Evolutionary conservation across 2,329 filamentous ascomycete genomes (phyloP), one percentile per base, ranked within the genome.

Genomic region (Lachnellula cervina): DNA sequence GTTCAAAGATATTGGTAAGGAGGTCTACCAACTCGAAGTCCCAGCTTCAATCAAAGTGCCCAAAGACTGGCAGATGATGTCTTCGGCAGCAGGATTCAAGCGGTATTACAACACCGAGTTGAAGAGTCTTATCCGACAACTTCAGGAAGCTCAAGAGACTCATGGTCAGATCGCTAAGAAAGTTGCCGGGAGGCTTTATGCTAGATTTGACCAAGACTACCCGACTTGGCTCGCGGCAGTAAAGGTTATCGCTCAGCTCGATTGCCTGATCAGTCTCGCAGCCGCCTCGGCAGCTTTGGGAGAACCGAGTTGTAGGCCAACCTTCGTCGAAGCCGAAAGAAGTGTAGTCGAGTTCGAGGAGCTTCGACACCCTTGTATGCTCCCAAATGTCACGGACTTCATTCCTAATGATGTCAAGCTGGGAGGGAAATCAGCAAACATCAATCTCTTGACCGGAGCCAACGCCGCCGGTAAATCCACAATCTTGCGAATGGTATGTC

Each of bases 401-500:
- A 99, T 99, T 59, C 94, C 94, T 4, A 99, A 99, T 66, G 89
- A 97, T 68, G 84, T 99, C 61, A 83, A 84, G 57, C 83, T 99
- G 3, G 94, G 94, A 57, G 94, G 94, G 5, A 77, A 86, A 9
- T 77, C 80, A 7, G 79, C 90, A 52, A 97, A 93, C 66, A 93
- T 99, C 65, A 91, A 89, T 64, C 78, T 99, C 32, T 81, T 99
- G 40, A 99, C 94, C 1, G 94, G 94, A 69, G 94, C 94, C 58
- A 99, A 99, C 68, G 94, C 94, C 8, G 94, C 94, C 49, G 94
- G 94, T 69, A 99, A 99, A 75, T 97, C 94, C 1, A 99, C 94
- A 1, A 84, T 99, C 44, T 80, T 99, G 34, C 85, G 94, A 68
- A 97, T 97, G 94, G 87, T 89, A 76, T 73, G 81, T 71, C 2